Percentiles rank a stretch among this genome's conserved stretches.
Conservation (phyloP, 345 rosid genomes). For the Psidium friedrichsthalianum region DNA sequence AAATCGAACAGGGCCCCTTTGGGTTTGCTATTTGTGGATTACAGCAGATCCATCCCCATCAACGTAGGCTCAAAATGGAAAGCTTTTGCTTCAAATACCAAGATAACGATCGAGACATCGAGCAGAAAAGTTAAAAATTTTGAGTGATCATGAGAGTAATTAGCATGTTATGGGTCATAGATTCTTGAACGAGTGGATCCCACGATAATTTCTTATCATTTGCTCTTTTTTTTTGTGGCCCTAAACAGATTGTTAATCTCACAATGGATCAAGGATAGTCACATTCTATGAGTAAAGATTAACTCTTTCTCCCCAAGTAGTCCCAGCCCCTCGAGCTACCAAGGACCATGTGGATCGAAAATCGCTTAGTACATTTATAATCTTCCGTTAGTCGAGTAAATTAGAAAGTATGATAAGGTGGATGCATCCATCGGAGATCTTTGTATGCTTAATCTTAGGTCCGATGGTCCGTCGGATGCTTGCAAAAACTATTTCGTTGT, state of each 20-base stretch:
- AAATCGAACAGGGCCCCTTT: not conserved
- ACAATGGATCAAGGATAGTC: too few relatives aligned
- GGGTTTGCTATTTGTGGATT: not conserved
- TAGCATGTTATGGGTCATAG: too few relatives aligned
- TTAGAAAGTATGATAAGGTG: not conserved
- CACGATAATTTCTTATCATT: too few relatives aligned
- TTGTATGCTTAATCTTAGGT: not conserved
- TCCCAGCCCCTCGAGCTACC: not conserved
- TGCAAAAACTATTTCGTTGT: not conserved
- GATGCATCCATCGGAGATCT: not conserved
- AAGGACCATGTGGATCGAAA: not conserved
- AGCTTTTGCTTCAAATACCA: not conserved
- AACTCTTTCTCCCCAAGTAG: not conserved
- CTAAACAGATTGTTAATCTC: too few relatives aligned
- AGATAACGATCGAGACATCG: not conserved
- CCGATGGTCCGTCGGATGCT: not conserved
- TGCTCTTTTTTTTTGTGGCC: too few relatives aligned
- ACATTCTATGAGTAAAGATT: too few relatives aligned
- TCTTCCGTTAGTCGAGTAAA: not conserved
- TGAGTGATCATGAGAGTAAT: too few relatives aligned
- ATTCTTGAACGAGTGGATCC: too few relatives aligned
- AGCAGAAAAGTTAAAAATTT: too few relatives aligned
- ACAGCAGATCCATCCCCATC: not conserved
- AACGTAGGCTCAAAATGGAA: not conserved
- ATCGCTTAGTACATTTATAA: not conserved